Evolutionary conservation across 2,329 filamentous ascomycete genomes (phyloP).

Genomic region (Pyricularia sp.): DNA sequence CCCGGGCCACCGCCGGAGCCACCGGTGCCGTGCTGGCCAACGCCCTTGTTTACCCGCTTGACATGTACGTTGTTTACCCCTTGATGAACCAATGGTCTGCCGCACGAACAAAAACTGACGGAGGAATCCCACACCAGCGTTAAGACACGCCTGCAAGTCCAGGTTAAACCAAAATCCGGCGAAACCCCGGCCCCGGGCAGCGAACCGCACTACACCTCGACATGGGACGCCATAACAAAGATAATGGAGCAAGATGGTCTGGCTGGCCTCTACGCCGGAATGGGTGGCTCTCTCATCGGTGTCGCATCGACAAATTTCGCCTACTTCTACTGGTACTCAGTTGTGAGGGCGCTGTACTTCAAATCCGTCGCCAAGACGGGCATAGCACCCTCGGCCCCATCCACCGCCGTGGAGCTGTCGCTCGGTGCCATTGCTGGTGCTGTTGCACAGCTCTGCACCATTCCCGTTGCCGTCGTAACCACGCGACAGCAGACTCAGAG

Average conservation of each 20-base stretch:
- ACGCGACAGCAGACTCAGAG: constrained; percentile 91
- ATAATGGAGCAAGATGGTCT: constrained; percentile 76
- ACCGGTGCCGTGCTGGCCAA: constrained; percentile 92
- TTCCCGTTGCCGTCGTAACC: constrained; percentile 90
- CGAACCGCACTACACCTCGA: constrained; percentile 72
- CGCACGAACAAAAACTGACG: not conserved
- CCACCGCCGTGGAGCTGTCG: constrained; percentile 72
- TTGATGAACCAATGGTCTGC: not conserved
- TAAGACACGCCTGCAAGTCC: constrained; percentile 93
- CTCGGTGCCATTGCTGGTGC: constrained; percentile 85
- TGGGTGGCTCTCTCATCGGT: constrained; percentile 76
- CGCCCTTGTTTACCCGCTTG: constrained; percentile 88
- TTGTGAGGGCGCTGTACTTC: constrained; percentile 75
- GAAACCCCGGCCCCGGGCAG: constrained; percentile 33
- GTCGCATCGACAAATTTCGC: constrained; percentile 98
- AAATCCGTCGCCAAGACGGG: constrained; percentile 37
- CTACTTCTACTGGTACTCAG: constrained; percentile 98
- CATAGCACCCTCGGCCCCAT: constrained; percentile 27
- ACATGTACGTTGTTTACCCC: constrained; percentile 60
- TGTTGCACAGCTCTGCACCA: constrained; percentile 89
- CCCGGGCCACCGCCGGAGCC: constrained; percentile 82
- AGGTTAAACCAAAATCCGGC: constrained; percentile 59
- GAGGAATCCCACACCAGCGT: constrained; percentile 47
- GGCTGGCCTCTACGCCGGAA: constrained; percentile 77
- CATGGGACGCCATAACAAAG: constrained; percentile 78